Base-by-base conservation (phyloP, 805 yeast genomes). In the Hanseniaspora nectarophila region DNA sequence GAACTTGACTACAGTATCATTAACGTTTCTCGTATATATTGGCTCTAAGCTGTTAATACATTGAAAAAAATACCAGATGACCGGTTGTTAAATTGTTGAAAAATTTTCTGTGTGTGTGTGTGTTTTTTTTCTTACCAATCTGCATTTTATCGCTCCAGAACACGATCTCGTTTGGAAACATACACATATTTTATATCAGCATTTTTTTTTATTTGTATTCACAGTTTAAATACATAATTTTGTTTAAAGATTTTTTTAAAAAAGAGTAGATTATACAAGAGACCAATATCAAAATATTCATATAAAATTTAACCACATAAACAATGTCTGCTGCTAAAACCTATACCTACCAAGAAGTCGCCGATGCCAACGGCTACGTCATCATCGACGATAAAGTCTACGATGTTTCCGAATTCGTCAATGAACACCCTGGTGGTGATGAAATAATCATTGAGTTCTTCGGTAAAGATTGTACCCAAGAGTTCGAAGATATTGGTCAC, bases 401-500 rank as follows among this genome's bases (percentile, higher is more conserved):
- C 65, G 81, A 90, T 62, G 90, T 90, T 45, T 82, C 95, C 1
- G 68, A 66, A 35, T 73, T 72, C 56, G 58, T 72, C 57, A 75
- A 72, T 52, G 75, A 72, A 57, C 82, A 78, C 63, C 82, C 83
- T 24, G 95, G 95, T 63, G 95, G 95, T 54, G 82, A 81, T 53
- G 95, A 85, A 63, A 84, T 85, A 31, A 71, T 86, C 54, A 67
- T 77, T 47, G 95, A 85, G 59, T 75, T 79, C 62, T 95, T 84
- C 31, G 95, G 95, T 42, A 74, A 75, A 55, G 95, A 87, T 64
- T 89, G 88, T 54, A 85, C 96, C 9, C 77, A 77, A 50, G 80
- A 87, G 45, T 76, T 90, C 75, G 79, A 81, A 7, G 97, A 90
- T 61, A 89, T 92, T 64, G 99, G 99, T 33, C 99, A 92, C 70